Evolutionary conservation across 2,329 filamentous ascomycete genomes (phyloP), one percentile per base, ranked within the genome.

Genomic region (Aspergillus neotritici): DNA sequence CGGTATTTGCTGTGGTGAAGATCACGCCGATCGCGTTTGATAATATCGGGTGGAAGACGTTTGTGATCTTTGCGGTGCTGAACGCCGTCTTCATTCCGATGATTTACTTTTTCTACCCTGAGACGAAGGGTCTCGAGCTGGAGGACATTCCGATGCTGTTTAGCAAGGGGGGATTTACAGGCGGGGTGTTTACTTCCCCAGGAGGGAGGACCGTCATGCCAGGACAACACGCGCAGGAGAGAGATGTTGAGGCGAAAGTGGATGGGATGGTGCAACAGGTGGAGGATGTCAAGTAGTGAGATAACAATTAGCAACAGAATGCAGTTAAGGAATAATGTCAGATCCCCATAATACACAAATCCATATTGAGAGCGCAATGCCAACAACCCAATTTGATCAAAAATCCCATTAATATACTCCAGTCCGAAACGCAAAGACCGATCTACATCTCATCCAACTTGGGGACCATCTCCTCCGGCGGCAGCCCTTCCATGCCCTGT

Each of bases 91-190:
- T 58, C 46, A 63, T 74, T 12, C 70, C 70, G 1, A 79, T 81
- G 35, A 75, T 83, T 34, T 84, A 75, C 67, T 79, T 80, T 57
- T 74, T 80, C 53, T 81, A 82, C 3, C 80, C 80, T 0, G 80
- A 84, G 61, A 84, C 81, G 0, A 83, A 82, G 57, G 71, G 79
- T 0, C 61, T 83, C 2, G 78, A 78, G 0, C 69, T 85, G 0
- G 82, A 85, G 53, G 81, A 84, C 55, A 79, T 85, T 3, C n/a
- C 51, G 8, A 40, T 55, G 13, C 43, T 55, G 0, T 55, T 54
- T 12, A 34, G 31, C 13, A 49, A 53, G 40, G 43, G 53, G 0
- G 53, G 51, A 0, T 30, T 53, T 29, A 55, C 53, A 1, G 53
- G 53, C 2, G 53, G 51, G 2, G 53, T 54, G 6, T 48, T 46